These are phyloP conservation scores for Diaporthe humulicola DNA, from an alignment of 2,329 filamentous ascomycete species.

Conservation along the genomic window DNA sequence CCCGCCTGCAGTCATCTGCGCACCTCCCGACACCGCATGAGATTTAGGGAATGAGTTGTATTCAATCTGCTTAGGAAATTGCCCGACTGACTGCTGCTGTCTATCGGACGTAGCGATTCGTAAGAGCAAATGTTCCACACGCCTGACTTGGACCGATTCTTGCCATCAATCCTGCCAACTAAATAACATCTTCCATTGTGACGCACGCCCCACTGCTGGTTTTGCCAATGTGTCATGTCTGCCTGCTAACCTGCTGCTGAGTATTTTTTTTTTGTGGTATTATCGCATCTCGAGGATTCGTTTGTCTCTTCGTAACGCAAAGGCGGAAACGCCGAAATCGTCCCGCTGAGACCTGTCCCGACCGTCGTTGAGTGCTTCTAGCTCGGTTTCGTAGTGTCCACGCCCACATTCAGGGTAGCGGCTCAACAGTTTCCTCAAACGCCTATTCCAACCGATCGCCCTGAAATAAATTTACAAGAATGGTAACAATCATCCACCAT, in stretches of 20 bases:
- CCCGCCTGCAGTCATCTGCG: neutral
- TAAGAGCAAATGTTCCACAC: slow-evolving; percentile 33
- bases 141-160: slow-evolving; percentile 19
- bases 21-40: neutral
- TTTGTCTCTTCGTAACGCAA: slow-evolving; percentile 17
- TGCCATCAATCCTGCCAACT: slow-evolving; percentile 1
- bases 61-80: slow-evolving; percentile 41
- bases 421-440: slow-evolving; percentile 29
- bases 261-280: slow-evolving; percentile 19
- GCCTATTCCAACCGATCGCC: slow-evolving; percentile 34
- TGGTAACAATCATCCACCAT: slow-evolving; percentile 16
- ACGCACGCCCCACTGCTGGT: slow-evolving; percentile 26
- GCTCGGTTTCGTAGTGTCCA: slow-evolving; percentile 12
- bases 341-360: neutral
- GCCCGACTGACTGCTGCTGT: slow-evolving; percentile 30
- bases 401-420: neutral
- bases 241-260: slow-evolving; percentile 6
- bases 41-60: slow-evolving; percentile 28
- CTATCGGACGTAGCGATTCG: slow-evolving; percentile 33
- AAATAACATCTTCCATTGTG: neutral
- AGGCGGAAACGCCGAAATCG: neutral
- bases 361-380: neutral
- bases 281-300: slow-evolving; percentile 16
- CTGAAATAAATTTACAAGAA: slow-evolving; percentile 40
- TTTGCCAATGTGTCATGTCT: slow-evolving; percentile 7